Base-by-base conservation (phyloP, 2,329 filamentous ascomycete genomes). In the Exophiala sp. region DNA sequence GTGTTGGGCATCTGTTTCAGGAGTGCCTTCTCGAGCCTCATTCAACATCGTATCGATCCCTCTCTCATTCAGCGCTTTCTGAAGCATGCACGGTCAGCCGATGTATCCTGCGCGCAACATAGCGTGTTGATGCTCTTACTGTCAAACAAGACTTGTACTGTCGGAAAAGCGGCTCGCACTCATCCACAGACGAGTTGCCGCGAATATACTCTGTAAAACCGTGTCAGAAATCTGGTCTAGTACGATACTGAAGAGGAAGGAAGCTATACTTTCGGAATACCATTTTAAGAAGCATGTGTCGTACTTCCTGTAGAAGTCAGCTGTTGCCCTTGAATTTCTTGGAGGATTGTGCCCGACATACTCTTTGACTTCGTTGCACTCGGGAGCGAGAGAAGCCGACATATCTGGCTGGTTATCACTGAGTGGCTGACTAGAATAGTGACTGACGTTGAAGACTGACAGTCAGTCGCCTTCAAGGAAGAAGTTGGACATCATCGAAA, bases 221-320 rank as follows among this genome's bases (percentile, higher is more conserved):
- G 35, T 34, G 16, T 54, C 40, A 56, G 44, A n/a, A n/a, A 27
- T 30, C 16, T 43, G 24, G 23, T 11, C 29, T 41, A 41, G 13
- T 47, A 58, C 43, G 61, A 60, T 44, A 44, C 34, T 37, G 44
- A 16, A 14, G 43, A 27, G 21, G 27, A 14, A 22, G 43, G 46
- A 21, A 58, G 23, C 69, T 84, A 52, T 76, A 96, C 93, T 97
- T 71, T 98, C 93, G 66, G 90, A 96, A 69, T 98, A 98, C 93
- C 93, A 98, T 72, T 95, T 97, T 58, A 98, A 74, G 67, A 98
- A 98, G 72, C 93, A 98, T 45, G 85, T 90, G 68, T 98, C 93
- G 66, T 98, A 98, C 62, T 84, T 87, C 67, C 90, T 96, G 55
- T 37, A 46, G 49, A 30, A 53, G 13, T 18, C 10, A 48, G 46